Evolutionary conservation across 2,329 filamentous ascomycete genomes (phyloP), one percentile per base, ranked within the genome.

Genomic region (Pestalotiopsis fici): DNA sequence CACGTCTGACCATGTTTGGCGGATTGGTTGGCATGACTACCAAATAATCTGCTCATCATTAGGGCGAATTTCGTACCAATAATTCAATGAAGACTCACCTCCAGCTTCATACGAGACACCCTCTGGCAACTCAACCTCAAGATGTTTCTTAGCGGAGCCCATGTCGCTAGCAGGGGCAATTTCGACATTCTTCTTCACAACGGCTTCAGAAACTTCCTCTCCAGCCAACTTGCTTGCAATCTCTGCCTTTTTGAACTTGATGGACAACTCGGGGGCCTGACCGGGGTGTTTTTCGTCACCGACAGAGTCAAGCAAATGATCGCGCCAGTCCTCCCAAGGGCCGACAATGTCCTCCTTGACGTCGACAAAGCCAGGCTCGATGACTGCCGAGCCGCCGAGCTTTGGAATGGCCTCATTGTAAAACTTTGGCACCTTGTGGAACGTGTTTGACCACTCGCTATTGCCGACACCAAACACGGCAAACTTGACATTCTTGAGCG

Each of bases 391-490:
- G 4, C 80, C 77, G 61, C 88, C 88, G 59, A 82, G 79, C 28
- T 80, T 76, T 18, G 78, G 78, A 1, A 92, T 80, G 0, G 82
- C 79, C 1, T 82, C 71, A 66, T 94, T 86, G 2, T 93, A 81
- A 0, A 89, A 79, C 67, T 82, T 91, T 0, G 92, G 92, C 7
- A 94, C 84, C 9, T 83, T 83, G 69, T 93, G 90, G 78, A 90
- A 94, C 0, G 91, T 94, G 39, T 83, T 77, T 0, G 80, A 76
- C 87, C 87, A 89, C 68, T 87, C 81, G 57, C 73, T 72, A 61
- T 80, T 76, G 11, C 87, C 87, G 66, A 83, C 85, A 18, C 87
- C 87, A 73, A 89, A 89, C 13, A 88, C 82, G 4, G 86, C 83
- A 72, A 83, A 88, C n/a, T 81, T 79, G 3, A 84, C 79, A 21